A percentile compares a stretch with the other conserved stretches of the same genome.
phyloP scores from a whole-genome alignment of 2,329 filamentous ascomycete genomes.

The Arthrinium phaeospermum region DNA sequence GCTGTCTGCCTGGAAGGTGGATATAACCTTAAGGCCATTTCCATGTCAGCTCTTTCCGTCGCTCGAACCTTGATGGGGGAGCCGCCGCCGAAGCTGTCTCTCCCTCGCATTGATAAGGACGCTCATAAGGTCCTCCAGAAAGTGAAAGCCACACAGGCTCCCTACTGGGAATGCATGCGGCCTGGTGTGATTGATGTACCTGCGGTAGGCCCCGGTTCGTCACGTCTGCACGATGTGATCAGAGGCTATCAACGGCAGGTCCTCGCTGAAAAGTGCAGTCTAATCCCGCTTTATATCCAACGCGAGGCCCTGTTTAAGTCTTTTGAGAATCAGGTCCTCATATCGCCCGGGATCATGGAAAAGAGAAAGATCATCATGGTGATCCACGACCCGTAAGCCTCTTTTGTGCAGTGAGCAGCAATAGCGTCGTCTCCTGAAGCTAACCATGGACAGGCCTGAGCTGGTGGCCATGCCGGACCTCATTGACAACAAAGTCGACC shows the following conservation, averaged over 20 bases:
- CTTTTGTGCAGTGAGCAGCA: background rate
- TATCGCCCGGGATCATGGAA: constrained; percentile 73
- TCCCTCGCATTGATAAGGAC: constrained; percentile 63
- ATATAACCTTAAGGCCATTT: constrained; percentile 93
- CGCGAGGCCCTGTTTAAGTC: constrained; percentile 74
- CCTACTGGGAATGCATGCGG: constrained; percentile 89
- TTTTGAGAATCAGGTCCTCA: constrained; percentile 86
- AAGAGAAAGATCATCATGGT: constrained; percentile 78
- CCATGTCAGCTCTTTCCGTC: constrained; percentile 88
- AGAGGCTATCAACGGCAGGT: constrained; percentile 76
- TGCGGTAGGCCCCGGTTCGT: constrained; percentile 58
- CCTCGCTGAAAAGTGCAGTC: constrained; percentile 74
- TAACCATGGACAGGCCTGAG: constrained; percentile 60
- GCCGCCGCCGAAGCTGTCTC: constrained; percentile 69
- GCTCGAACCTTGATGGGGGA: constrained; percentile 95
- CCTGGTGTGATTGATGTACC: constrained; percentile 65
- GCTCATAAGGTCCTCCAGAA: constrained; percentile 62
- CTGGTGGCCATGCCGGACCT: constrained; percentile 70
- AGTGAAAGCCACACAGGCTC: constrained; percentile 66
- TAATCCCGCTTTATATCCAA: constrained; percentile 82
- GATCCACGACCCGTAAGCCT: constrained; percentile 84
- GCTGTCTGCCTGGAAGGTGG: constrained; percentile 94
- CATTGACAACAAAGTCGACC: constrained; percentile 74
- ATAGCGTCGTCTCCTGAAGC: background rate
- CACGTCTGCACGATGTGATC: constrained; percentile 80